A percentile compares a stretch with the other conserved stretches of the same genome.
Conservation (phyloP, 1,139 yeast genomes). For the Nakaseomyces uthaithaninus region DNA sequence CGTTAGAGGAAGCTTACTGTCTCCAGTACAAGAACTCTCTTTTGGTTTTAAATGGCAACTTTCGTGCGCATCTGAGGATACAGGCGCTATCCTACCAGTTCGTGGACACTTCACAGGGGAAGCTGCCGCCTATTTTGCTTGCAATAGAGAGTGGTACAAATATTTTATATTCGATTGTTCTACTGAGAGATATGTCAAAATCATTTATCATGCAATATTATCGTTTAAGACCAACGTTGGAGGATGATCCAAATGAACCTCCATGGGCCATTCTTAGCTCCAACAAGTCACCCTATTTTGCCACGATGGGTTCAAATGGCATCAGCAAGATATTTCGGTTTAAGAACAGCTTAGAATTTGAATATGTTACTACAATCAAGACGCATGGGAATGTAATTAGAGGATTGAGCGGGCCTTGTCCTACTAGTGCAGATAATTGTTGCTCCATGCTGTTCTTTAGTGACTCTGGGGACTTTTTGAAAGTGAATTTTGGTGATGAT, state of each 20-base stretch:
- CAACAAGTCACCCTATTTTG: neutral
- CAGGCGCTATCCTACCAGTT: neutral
- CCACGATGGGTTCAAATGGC: neutral
- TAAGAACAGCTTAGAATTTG: slow-evolving; percentile 2
- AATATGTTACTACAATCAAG: neutral
- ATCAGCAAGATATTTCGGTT: neutral
- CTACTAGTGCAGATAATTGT: neutral
- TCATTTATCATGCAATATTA: slow-evolving; percentile 3
- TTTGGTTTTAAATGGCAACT: neutral
- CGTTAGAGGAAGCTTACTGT: neutral
- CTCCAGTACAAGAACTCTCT: neutral
- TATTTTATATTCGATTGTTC: neutral
- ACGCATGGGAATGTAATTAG: neutral
- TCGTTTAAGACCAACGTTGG: neutral
- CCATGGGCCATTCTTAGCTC: neutral
- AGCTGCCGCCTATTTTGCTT: neutral
- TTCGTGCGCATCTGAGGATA: slow-evolving; percentile 3
- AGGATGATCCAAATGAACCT: neutral
- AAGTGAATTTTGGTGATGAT: neutral
- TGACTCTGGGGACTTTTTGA: neutral
- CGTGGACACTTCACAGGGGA: neutral
- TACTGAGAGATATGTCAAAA: neutral
- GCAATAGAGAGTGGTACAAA: slow-evolving; percentile 1
- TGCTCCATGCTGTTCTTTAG: neutral
- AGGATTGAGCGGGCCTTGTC: slow-evolving; percentile 5